These are phyloP conservation scores for Wickerhamiella galacta DNA, from an alignment of 805 yeast species.

Conservation along the genomic window DNA sequence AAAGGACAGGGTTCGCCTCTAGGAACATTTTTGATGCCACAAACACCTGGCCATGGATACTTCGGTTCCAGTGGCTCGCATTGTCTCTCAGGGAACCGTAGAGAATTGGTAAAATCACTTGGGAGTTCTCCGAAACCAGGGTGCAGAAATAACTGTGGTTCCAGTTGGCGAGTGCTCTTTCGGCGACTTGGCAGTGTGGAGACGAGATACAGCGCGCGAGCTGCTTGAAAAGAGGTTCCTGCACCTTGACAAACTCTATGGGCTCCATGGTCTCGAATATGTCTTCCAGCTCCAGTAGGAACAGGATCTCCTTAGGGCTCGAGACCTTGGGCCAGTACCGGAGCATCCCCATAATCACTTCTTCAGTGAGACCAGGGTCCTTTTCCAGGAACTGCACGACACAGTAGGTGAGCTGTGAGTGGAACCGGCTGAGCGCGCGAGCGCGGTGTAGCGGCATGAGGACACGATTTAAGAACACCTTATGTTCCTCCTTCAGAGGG, in stretches of 20 bases:
- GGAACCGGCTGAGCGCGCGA: conserved; percentile 73
- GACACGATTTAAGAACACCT: conserved; percentile 70
- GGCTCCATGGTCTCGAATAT: conserved; percentile 94
- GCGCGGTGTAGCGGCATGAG: conserved; percentile 87
- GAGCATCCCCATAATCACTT: conserved; percentile 84
- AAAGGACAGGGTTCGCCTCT: conserved; percentile 81
- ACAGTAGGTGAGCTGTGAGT: conserved; percentile 94
- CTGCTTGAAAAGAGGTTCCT: conserved; percentile 86
- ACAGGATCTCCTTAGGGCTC: conserved; percentile 91
- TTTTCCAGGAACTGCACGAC: conserved; percentile 92
- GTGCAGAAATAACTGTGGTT: conserved; percentile 86
- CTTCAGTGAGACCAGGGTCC: conserved; percentile 83
- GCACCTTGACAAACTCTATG: conserved; percentile 74
- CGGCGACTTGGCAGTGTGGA: conserved; percentile 94
- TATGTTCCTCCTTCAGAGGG: conserved; percentile 94
- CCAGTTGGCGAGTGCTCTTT: conserved; percentile 87
- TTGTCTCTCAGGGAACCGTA: conserved; percentile 81
- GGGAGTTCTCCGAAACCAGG: conserved; percentile 73
- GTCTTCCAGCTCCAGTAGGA: conserved; percentile 88
- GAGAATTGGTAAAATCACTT: conserved; percentile 78
- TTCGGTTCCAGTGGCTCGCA: conserved; percentile 76
- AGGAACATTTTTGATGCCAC: conserved; percentile 81
- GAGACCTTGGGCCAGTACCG: conserved; percentile 95
- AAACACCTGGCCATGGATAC: conserved; percentile 79
- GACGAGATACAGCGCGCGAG: conserved; percentile 84